Conservation (phyloP, 208 protist genomes). For the Cochliopodium minus region DNA sequence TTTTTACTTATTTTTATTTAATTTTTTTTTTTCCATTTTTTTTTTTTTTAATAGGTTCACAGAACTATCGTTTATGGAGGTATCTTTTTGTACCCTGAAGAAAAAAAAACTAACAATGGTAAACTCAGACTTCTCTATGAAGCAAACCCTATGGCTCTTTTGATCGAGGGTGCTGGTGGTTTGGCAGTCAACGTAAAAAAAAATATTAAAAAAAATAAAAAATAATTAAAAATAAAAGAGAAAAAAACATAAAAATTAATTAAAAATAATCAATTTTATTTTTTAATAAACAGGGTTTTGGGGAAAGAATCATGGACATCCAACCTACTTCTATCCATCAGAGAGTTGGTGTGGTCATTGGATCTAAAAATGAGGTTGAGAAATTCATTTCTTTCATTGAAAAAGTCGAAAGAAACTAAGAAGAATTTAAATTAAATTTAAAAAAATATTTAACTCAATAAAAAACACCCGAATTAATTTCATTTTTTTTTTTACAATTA, state of each 20-base stretch:
- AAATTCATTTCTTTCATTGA: too few species aligned
- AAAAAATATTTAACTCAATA: too few species aligned
- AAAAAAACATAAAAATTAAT: too few species aligned
- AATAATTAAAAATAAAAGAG: too few species aligned
- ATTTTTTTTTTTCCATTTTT: not conserved
- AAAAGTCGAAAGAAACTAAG: too few species aligned
- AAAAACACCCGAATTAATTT: too few species aligned
- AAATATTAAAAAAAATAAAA: too few species aligned
- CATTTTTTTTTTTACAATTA: too few species aligned
- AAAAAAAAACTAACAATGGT: constrained; percentile 63
- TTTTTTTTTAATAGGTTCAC: constrained; percentile 27
- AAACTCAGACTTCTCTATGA: constrained; percentile 92
- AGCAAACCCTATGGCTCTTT: constrained; percentile 67
- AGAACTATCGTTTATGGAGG: constrained; percentile 90
- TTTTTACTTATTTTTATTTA: not conserved
- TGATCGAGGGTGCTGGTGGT: constrained; percentile 54
- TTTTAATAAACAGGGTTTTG: too few species aligned
- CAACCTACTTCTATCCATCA: constrained; percentile 61
- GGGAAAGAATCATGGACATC: constrained; percentile 54
- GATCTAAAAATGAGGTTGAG: constrained; percentile 58
- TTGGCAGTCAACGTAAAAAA: constrained; percentile 21
- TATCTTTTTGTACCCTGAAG: constrained; percentile 88
- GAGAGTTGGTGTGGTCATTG: constrained; percentile 65
- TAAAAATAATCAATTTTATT: too few species aligned
- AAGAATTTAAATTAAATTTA: too few species aligned